Base-by-base conservation (phyloP, 2,329 filamentous ascomycete species). In the Fusarium liriodendri region DNA sequence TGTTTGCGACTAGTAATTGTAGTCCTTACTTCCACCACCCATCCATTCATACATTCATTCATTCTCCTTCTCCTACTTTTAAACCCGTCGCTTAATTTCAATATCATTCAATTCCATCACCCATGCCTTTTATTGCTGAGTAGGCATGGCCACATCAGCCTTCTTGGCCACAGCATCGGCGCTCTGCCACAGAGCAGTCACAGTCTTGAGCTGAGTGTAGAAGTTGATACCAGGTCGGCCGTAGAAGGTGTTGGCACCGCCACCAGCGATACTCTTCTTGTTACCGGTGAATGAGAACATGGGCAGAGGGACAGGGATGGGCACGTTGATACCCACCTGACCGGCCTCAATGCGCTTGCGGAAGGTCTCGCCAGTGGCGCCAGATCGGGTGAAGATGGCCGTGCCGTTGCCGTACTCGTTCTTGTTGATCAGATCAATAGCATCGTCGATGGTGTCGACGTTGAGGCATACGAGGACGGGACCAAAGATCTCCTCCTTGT, bases 131-230 rank as follows among this genome's bases (percentile, higher is more conserved):
- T 77, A 83, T 73, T 83, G 80, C 52, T 82, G 84, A 27, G 86
- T 89, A 22, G 96, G 96, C 96, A 98, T 98, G 71, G 94, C 89
- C 13, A 97, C 95, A 79, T 92, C 91, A 18, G 95, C 95, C 89
- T 95, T 96, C 76, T 92, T 93, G 64, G 91, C 92, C 58, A 97
- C 89, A 1, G 95, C 95, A 85, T 98, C 95, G 79, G 95, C 91
- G 70, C 89, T 91, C 80, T 91, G 91, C 97, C 97, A 99, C 82
- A 97, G 85, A 76, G 94, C 93, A 62, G 97, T 99, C 58, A 99
- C 97, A 4, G 97, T 99, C 93, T 99, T 98, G 81, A 94, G 90
- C 86, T 98, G 97, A 4, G 97, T 99, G 84, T 97, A 98, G 82
- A 99, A 99, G 81, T 94, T 92, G 81, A 99, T 85, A 27, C 96